These are phyloP conservation scores for Verticillium dahliae DNA, from an alignment of 2,329 filamentous ascomycete species.

Conservation along the genomic window DNA sequence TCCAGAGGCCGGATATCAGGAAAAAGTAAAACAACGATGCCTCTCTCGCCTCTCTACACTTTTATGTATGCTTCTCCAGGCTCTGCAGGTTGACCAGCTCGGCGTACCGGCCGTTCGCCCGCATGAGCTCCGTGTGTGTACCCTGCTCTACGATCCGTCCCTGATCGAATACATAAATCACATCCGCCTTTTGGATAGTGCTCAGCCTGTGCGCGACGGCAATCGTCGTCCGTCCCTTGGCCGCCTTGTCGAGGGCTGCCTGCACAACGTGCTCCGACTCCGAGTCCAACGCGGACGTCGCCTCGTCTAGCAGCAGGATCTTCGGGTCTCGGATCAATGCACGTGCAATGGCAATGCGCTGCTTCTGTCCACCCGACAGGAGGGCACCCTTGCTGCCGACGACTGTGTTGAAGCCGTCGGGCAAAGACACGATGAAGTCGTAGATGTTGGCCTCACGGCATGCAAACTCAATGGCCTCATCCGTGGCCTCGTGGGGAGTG, in stretches of 20 bases:
- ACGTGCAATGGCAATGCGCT: constrained; percentile 87
- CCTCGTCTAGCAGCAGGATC: constrained; percentile 77
- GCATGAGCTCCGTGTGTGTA: constrained; percentile 68
- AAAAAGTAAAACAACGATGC: neutral
- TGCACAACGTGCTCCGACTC: constrained; percentile 77
- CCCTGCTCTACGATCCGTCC: constrained; percentile 81
- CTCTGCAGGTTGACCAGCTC: constrained; percentile 78
- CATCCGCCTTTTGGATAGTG: constrained; percentile 89
- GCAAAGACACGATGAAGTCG: constrained; percentile 81
- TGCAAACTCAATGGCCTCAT: constrained; percentile 67
- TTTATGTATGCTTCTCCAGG: constrained; percentile 50
- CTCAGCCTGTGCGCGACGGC: constrained; percentile 87
- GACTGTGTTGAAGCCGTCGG: constrained; percentile 77
- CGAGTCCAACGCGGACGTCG: constrained; percentile 69
- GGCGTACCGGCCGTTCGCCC: constrained; percentile 63
- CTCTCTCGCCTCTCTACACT: neutral
- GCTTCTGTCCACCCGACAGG: constrained; percentile 87
- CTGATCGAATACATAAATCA: constrained; percentile 95
- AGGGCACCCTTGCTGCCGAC: constrained; percentile 84
- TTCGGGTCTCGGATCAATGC: constrained; percentile 87
- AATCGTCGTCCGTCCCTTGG: constrained; percentile 82
- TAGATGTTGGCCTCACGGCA: constrained; percentile 90
- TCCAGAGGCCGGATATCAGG: neutral
- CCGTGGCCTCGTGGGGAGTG: constrained; percentile 58
- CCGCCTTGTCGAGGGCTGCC: constrained; percentile 72